phyloP scores from a whole-genome alignment of 257 asterid genomes.

The Coffea eugenioides region DNA sequence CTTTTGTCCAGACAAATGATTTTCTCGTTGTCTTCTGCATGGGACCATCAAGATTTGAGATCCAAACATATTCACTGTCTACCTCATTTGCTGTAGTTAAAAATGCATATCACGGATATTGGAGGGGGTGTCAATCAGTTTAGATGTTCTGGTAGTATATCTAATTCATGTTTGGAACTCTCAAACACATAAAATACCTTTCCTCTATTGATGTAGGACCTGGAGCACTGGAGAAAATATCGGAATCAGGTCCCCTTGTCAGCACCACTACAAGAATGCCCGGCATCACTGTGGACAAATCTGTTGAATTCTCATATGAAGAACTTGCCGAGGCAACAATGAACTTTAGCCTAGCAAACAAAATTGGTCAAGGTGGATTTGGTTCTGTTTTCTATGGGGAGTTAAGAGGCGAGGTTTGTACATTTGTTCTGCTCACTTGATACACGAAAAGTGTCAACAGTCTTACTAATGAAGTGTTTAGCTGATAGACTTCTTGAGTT shows the following conservation, averaged over 20 bases:
- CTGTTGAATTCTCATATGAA: slow-evolving; percentile 67
- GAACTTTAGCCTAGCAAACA: slow-evolving; percentile 49
- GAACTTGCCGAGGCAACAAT: slow-evolving; percentile 69
- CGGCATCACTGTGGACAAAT: slow-evolving; percentile 75
- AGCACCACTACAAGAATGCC: slow-evolving; percentile 38
- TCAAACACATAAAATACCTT: neutral
- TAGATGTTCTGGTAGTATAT: neutral
- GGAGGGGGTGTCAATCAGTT: neutral
- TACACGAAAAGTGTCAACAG: neutral
- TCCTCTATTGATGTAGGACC: slow-evolving; percentile 26
- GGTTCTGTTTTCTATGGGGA: slow-evolving; percentile 76
- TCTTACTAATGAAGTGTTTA: neutral
- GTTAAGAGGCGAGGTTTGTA: slow-evolving; percentile 81
- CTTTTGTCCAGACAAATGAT: neutral
- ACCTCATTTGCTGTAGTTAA: neutral
- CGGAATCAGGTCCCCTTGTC: slow-evolving; percentile 40
- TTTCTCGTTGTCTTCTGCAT: neutral
- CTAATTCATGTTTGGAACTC: neutral
- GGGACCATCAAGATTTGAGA: neutral
- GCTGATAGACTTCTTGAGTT: neutral
- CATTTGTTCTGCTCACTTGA: slow-evolving; percentile 3
- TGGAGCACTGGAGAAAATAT: slow-evolving; percentile 27
- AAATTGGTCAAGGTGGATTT: slow-evolving; percentile 90
- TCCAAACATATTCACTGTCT: neutral
- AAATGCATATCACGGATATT: neutral